A percentile compares a stretch with the other conserved stretches of the same genome.
These are phyloP conservation scores for Ustilago xerochloae DNA, from an alignment of 1,284 basidiomycete species.

Conservation along the genomic window DNA sequence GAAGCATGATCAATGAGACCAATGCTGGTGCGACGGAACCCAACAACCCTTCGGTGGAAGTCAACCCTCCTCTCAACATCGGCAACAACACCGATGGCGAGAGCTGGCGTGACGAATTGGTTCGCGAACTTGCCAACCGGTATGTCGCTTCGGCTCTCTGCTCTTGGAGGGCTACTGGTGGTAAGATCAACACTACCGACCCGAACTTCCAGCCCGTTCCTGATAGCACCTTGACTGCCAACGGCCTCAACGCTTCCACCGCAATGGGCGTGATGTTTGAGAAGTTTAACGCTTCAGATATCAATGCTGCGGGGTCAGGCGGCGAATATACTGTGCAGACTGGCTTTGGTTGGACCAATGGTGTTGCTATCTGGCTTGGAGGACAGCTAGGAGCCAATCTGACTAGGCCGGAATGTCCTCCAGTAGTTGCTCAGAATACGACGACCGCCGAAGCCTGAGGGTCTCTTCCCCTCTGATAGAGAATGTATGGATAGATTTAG, in stretches of 20 bases:
- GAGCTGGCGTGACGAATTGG: conserved; percentile 77
- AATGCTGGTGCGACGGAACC: conserved; percentile 73
- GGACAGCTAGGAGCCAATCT: conserved; percentile 46
- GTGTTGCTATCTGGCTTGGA: conserved; percentile 44
- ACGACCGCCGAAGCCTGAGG: conserved; percentile 7
- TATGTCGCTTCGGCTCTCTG: conserved; percentile 85
- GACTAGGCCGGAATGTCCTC: conserved; percentile 37
- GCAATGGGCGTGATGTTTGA: conserved; percentile 74
- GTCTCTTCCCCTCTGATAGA: background rate
- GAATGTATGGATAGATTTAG: background rate
- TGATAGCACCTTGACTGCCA: conserved; percentile 28
- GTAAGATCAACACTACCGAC: conserved; percentile 80
- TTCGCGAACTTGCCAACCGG: conserved; percentile 80
- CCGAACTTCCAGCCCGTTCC: conserved; percentile 71
- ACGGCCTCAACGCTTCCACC: conserved; percentile 53
- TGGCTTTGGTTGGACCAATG: conserved; percentile 58
- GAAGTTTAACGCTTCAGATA: conserved; percentile 76
- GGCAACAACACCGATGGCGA: conserved; percentile 75
- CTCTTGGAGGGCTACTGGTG: conserved; percentile 79
- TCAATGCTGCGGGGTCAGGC: conserved; percentile 79
- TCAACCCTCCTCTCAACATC: conserved; percentile 76
- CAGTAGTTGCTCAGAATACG: conserved; percentile 21
- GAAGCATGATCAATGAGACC: conserved; percentile 67
- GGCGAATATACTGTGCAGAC: conserved; percentile 84
- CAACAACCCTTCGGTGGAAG: conserved; percentile 18